Evolutionary conservation across 108 stramenopile genomes (phyloP).

Genomic region (Conticribra guillardii): DNA sequence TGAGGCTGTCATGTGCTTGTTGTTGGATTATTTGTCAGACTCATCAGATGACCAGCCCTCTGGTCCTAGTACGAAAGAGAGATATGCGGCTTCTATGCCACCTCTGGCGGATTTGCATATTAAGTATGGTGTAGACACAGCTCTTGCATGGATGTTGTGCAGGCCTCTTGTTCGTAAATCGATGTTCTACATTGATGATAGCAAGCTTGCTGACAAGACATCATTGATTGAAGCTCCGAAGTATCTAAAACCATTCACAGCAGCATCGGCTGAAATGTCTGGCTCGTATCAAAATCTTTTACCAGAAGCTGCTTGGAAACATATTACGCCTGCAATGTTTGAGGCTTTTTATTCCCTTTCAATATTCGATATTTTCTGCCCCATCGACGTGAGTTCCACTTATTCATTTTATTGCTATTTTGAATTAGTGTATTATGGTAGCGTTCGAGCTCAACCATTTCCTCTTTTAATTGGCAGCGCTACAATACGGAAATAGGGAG

Average conservation of each 20-base stretch:
- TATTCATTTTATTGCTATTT: no score
- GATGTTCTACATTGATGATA: slow-evolving; percentile 41
- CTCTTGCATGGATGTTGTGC: slow-evolving; percentile 74
- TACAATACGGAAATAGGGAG: slow-evolving; percentile 72
- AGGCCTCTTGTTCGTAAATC: slow-evolving; percentile 64
- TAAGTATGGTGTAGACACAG: slow-evolving; percentile 63
- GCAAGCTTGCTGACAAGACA: slow-evolving; percentile 28
- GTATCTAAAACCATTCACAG: slow-evolving; percentile 35
- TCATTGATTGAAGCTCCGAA: slow-evolving; percentile 17
- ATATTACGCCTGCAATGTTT: slow-evolving; percentile 63
- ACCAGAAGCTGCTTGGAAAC: slow-evolving; percentile 53
- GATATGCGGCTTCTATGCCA: slow-evolving; percentile 68
- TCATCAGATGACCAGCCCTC: slow-evolving; percentile 37
- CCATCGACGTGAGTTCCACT: no score
- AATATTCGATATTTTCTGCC: slow-evolving; percentile 80
- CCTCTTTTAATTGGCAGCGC: no score
- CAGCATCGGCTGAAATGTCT: slow-evolving; percentile 14
- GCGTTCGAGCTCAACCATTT: no score
- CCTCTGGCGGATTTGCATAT: slow-evolving; percentile 53
- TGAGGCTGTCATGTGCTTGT: slow-evolving; percentile 70
- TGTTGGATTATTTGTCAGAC: slow-evolving; percentile 79
- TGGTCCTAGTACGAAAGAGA: slow-evolving; percentile 41
- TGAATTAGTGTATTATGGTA: no score
- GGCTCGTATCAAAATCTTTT: slow-evolving; percentile 41
- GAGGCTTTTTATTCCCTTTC: slow-evolving; percentile 72